Evolutionary conservation across 2,329 filamentous ascomycete genomes (phyloP).

Genomic region (Cercospora citrullina): DNA sequence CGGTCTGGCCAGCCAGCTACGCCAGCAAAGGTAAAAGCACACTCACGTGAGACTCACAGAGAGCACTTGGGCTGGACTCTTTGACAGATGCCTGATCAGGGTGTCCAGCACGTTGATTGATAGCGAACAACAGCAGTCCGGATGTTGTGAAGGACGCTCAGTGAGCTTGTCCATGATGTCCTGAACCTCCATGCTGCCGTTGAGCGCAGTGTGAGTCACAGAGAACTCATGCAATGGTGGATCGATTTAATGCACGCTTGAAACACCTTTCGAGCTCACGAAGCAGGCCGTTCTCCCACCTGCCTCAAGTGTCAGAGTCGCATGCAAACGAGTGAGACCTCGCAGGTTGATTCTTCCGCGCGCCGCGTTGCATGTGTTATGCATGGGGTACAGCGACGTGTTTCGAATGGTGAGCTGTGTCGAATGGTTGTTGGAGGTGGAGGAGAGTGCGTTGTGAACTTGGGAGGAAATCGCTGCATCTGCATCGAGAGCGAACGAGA

Average conservation of each 20-base stretch:
- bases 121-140: constrained; percentile 27
- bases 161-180: constrained; percentile 12
- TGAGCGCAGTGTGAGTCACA: constrained; percentile 24
- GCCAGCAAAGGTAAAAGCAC: neutral
- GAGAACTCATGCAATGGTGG: neutral
- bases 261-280: constrained; percentile 2
- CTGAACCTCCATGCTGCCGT: neutral
- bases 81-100: constrained; percentile 19
- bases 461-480: neutral
- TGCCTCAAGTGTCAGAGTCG: neutral
- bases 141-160: constrained; percentile 11
- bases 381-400: neutral
- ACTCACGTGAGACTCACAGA: neutral
- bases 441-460: neutral
- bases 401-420: neutral
- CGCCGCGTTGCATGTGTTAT: neutral
- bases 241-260: constrained; percentile 1
- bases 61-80: constrained; percentile 15
- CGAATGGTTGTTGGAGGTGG: neutral
- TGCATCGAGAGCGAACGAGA: neutral
- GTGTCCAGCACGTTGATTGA: constrained; percentile 23
- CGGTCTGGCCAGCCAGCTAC: neutral
- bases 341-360: neutral
- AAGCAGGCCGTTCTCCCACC: neutral
- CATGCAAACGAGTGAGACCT: neutral